Conservation (phyloP, 192 early-diverging fungal genomes). For the Phycomyces nitens region DNA sequence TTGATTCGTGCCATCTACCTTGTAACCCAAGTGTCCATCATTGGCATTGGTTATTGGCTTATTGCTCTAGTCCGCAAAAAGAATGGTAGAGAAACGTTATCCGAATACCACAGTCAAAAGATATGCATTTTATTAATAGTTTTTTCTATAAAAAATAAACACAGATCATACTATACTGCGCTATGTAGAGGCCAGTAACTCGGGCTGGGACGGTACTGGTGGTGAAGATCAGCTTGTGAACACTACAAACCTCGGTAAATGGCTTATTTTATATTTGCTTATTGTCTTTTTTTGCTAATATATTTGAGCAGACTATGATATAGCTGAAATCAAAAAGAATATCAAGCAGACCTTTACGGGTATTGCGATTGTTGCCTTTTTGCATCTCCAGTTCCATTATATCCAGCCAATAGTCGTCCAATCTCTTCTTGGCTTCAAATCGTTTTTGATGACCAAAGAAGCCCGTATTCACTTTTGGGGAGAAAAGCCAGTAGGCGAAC, state of each 20-base stretch:
- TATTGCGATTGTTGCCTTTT: constrained; percentile 65
- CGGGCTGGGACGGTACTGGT: constrained; percentile 35
- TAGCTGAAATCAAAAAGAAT: constrained; percentile 60
- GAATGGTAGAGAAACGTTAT: constrained; percentile 53
- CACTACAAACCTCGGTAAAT: constrained; percentile 24
- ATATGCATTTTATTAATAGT: not conserved
- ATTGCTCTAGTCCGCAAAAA: constrained; percentile 50
- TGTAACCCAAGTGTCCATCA: constrained; percentile 49
- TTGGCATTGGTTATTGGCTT: constrained; percentile 39
- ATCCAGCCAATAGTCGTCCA: constrained; percentile 86
- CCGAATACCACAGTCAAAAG: not conserved
- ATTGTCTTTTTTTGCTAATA: constrained; percentile 43
- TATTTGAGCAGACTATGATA: constrained; percentile 73
- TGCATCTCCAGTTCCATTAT: constrained; percentile 86
- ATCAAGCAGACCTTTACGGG: constrained; percentile 68
- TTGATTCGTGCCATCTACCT: constrained; percentile 56
- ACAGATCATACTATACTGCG: constrained; percentile 72
- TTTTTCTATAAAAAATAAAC: not conserved
- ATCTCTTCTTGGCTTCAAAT: constrained; percentile 70
- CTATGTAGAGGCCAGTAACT: constrained; percentile 69
- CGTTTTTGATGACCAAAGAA: constrained; percentile 61
- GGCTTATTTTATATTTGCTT: too few species aligned
- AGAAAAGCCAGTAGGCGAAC: constrained; percentile 65
- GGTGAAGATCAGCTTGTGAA: constrained; percentile 34
- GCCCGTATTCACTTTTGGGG: constrained; percentile 78